phyloP scores from a whole-genome alignment of 148 eudicot species.

The Fagopyrum homotropicum region DNA sequence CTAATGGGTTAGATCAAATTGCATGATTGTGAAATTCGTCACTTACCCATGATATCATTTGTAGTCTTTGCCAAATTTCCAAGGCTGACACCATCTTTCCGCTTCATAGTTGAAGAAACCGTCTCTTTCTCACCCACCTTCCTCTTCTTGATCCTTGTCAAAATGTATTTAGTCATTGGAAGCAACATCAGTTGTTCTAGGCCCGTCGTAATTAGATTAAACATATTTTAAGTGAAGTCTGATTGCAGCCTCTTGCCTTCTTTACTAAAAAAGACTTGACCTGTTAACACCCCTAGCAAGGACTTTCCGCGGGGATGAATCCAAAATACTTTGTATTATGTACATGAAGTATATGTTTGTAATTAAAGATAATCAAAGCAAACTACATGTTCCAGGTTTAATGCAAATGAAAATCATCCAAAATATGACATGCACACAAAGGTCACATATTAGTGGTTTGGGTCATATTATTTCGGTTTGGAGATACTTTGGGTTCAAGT shows the following conservation, averaged over 20 bases:
- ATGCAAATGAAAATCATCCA: background rate
- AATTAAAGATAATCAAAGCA: background rate
- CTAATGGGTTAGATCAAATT: background rate
- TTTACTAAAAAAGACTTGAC: background rate
- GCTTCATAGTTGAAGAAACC: conserved; percentile 34
- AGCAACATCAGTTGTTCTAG: background rate
- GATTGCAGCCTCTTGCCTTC: background rate
- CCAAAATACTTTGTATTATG: background rate
- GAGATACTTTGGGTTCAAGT: background rate
- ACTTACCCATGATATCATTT: conserved; percentile 38
- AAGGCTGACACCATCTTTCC: conserved; percentile 28
- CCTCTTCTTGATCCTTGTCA: conserved; percentile 17
- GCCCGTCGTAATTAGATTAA: background rate
- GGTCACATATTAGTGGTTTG: background rate
- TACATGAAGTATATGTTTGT: background rate
- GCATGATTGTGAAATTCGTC: background rate
- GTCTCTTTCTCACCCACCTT: conserved; percentile 25
- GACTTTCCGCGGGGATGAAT: background rate
- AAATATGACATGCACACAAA: background rate
- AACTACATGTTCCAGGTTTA: background rate
- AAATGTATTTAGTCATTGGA: background rate
- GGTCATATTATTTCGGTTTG: background rate
- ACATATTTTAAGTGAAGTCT: background rate
- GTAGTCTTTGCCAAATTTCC: conserved; percentile 22
- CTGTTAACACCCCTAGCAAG: background rate